Base-by-base conservation (phyloP, 2,329 filamentous ascomycete species). In the Reticulascus tulasneorum region DNA sequence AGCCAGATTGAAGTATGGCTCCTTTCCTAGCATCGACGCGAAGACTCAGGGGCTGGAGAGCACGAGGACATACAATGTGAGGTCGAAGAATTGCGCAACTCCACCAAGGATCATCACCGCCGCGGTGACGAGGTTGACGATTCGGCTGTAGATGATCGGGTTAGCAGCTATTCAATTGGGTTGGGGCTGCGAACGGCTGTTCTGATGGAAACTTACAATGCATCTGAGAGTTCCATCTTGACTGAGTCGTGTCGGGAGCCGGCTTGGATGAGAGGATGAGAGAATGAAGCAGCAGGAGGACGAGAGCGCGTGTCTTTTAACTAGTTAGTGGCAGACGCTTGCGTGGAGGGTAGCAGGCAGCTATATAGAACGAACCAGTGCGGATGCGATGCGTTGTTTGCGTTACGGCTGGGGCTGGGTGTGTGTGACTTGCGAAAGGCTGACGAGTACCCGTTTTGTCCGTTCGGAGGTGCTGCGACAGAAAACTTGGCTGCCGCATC, bases 111-210 rank as follows among this genome's bases (percentile, higher is more conserved):
- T 71, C 80, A 95, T 94, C 49, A 95, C 76, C 50, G 83, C 83
- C 53, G 83, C 93, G 47, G 94, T 82, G 53, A 72, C 86, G 63
- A 98, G 73, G 75, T 98, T 98, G 62, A 94, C 86, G 58, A 97
- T 80, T 58, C 93, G 93, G 71, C 93, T 97, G 60, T 42, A 50
- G 40, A 44, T 51, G 37, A 47, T 21, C 37, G 35, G 32, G 53
- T 69, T 56, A 69, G 63, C 56, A 41, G 43, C 40, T 36, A 38
- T 25, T 15, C 13, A 10, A 16, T 24, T 26, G 39, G 27, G 22
- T 26, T 16, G 21, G 17, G 13, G 23, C 13, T 26, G 22, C 10
- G 16, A 13, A 24, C 13, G 27, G 24, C 29, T 25, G 19, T 4
- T 12, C 35, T 20, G 23, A 35, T 20, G 24, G 10, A 13, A 46